Conservation (phyloP, 2,329 filamentous ascomycete species). For the Alternaria metachromatica region DNA sequence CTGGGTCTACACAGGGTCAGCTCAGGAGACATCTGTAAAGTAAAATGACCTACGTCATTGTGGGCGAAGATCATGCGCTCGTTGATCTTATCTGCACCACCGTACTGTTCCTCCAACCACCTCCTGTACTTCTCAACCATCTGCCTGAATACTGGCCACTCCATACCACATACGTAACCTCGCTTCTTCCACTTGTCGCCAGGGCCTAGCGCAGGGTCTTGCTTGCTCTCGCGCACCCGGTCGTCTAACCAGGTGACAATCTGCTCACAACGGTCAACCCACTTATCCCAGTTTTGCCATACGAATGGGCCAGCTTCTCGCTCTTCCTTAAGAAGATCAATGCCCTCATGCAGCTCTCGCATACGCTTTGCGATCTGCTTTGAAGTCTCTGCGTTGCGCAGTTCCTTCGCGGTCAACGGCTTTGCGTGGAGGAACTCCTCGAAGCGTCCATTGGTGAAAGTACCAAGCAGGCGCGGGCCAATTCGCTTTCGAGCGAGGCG, state of each 20-base stretch:
- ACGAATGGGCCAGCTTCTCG: slow-evolving; percentile 79
- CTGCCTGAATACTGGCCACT: slow-evolving; percentile 79
- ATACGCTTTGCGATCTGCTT: slow-evolving; percentile 96
- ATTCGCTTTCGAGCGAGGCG: slow-evolving; percentile 91
- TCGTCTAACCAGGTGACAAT: slow-evolving; percentile 65
- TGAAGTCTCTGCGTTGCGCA: slow-evolving; percentile 82
- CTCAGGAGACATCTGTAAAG: neutral
- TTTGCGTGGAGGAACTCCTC: slow-evolving; percentile 91
- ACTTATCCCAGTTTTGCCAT: slow-evolving; percentile 94
- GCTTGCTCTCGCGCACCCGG: slow-evolving; percentile 58
- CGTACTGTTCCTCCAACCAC: slow-evolving; percentile 76
- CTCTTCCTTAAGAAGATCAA: slow-evolving; percentile 83
- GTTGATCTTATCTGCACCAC: slow-evolving; percentile 69
- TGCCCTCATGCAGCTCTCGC: slow-evolving; percentile 92
- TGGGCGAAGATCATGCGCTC: slow-evolving; percentile 91
- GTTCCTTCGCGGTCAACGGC: slow-evolving; percentile 76
- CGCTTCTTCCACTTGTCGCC: slow-evolving; percentile 68
- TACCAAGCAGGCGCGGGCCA: slow-evolving; percentile 87
- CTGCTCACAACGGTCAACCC: slow-evolving; percentile 73
- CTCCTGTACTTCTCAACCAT: slow-evolving; percentile 78
- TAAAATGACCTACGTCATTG: slow-evolving; percentile 77
- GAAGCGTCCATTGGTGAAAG: slow-evolving; percentile 92
- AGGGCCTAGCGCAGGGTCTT: slow-evolving; percentile 46
- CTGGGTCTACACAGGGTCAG: slow-evolving; percentile 72
- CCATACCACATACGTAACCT: slow-evolving; percentile 81